These are phyloP conservation scores for Blastocrithidia nonstop DNA, from an alignment of 208 protist species.

Conservation along the genomic window DNA sequence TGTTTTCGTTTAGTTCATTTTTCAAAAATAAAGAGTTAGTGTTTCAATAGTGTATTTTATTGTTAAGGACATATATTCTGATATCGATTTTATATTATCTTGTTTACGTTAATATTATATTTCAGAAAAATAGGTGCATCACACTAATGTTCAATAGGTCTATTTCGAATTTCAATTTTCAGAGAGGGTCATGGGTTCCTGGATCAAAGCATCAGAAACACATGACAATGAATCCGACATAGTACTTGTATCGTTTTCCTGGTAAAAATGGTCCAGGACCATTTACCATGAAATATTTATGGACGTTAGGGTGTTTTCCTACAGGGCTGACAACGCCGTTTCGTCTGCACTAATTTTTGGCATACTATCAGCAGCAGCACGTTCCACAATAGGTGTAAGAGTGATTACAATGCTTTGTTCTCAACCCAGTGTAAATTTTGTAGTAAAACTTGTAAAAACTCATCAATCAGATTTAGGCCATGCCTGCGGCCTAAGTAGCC, in stretches of 20 bases:
- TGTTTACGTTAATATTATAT: background rate
- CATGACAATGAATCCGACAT: conserved; percentile 68
- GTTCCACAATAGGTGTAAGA: conserved; percentile 81
- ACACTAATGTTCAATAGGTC: background rate
- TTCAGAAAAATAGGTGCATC: background rate
- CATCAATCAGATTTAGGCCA: conserved; percentile 18
- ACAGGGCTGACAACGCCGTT: conserved; percentile 69
- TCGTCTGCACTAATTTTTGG: conserved; percentile 66
- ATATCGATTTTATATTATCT: background rate
- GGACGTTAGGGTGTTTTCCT: conserved; percentile 79
- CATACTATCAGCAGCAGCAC: conserved; percentile 63
- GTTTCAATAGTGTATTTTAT: background rate
- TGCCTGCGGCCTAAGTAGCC: conserved; percentile 11
- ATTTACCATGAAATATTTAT: conserved; percentile 87
- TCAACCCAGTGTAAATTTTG: conserved; percentile 42
- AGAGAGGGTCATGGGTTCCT: conserved; percentile 65
- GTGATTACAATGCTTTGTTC: conserved; percentile 64
- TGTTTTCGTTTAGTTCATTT: too few relatives aligned
- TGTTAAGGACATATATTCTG: background rate
- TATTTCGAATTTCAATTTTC: conserved; percentile 25
- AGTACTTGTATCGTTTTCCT: conserved; percentile 74
- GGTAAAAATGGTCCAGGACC: conserved; percentile 61
- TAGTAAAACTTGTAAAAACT: conserved; percentile 20
- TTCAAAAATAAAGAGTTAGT: too few relatives aligned
- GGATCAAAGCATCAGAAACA: conserved; percentile 84